Base-by-base conservation (phyloP, 2,329 filamentous ascomycete species). In the Mycocentrospora acerina region DNA sequence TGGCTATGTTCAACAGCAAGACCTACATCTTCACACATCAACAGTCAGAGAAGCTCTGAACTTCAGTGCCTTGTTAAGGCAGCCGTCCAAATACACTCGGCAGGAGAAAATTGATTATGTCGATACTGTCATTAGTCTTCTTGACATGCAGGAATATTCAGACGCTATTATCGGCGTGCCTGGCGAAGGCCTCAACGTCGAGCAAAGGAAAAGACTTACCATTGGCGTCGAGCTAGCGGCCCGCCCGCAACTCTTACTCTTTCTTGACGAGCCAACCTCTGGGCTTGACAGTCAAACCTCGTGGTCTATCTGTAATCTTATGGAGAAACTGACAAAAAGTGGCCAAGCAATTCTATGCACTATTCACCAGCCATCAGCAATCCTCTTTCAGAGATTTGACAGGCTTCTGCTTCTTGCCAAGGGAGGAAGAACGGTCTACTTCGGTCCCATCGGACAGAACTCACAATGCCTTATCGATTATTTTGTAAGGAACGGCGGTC, bases 291-390 rank as follows among this genome's bases (percentile, higher is more conserved):
- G 81, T 11, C 44, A 46, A 28, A 94, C 89, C 1, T 90, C 90
- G 1, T 95, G 88, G 87, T 86, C 88, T 38, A 95, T 95, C 58
- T 77, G 87, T 35, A 82, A 85, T 60, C 77, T 95, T 7, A 78
- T 96, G 26, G 83, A 90, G 65, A 95, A 93, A 68, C 77, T 96
- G 10, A 86, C 88, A 46, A 84, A 89, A 60, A 83, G 81, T 44
- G 90, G 90, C 9, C 53, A 59, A 37, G 89, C 90, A 30, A 86
- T 96, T 64, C 80, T 96, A 10, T 94, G 88, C 70, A 95, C 90
- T 0, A 95, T 96, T 44, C 90, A 96, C 66, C 90, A 96, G 67
- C 90, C 90, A 11, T 94, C 88, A 4, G 88, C 89, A 16, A 86
- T 90, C 75, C 77, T 96, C 24, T 94, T 96, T 73, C 85, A 94